Conservation (phyloP, 164 flowering plant species). For the Chloranthus sessilifolius region DNA sequence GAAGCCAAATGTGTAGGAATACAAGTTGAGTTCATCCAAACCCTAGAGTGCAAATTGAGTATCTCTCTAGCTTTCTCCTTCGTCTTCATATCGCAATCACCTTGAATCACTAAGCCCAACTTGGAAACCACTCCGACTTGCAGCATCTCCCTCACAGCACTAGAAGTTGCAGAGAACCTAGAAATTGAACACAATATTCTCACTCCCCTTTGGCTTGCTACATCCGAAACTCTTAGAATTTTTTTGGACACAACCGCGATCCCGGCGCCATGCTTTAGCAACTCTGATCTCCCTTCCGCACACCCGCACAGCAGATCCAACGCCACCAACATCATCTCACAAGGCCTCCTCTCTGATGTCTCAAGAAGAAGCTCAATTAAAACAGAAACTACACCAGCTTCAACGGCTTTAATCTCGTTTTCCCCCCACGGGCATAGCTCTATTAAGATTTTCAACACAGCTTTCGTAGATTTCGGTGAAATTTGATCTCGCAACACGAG, state of each 20-base stretch:
- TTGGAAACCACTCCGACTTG: constrained; percentile 76
- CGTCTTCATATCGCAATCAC: constrained; percentile 41
- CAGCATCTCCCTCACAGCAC: constrained; percentile 74
- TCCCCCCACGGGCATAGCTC: constrained; percentile 68
- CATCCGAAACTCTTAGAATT: constrained; percentile 69
- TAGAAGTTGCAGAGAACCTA: constrained; percentile 40
- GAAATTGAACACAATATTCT: constrained; percentile 49
- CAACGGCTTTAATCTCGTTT: constrained; percentile 62
- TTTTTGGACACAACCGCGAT: constrained; percentile 75
- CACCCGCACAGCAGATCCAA: constrained; percentile 61
- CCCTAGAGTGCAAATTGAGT: constrained; percentile 57
- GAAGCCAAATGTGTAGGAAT: constrained; percentile 47
- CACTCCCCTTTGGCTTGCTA: constrained; percentile 58
- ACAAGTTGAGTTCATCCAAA: constrained; percentile 66
- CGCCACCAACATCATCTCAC: constrained; percentile 41
- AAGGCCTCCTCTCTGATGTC: constrained; percentile 26
- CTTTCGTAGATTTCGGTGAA: constrained; percentile 46
- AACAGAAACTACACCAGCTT: constrained; percentile 47
- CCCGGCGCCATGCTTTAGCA: constrained; percentile 61
- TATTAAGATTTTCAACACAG: constrained; percentile 54
- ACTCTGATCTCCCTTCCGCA: constrained; percentile 76
- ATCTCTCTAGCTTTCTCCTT: constrained; percentile 67
- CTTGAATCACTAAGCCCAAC: constrained; percentile 70
- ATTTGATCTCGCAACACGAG: constrained; percentile 37
- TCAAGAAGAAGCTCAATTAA: constrained; percentile 55